Evolutionary conservation across 1,139 yeast species (phyloP).

Genomic region (Candida mesenterica): DNA sequence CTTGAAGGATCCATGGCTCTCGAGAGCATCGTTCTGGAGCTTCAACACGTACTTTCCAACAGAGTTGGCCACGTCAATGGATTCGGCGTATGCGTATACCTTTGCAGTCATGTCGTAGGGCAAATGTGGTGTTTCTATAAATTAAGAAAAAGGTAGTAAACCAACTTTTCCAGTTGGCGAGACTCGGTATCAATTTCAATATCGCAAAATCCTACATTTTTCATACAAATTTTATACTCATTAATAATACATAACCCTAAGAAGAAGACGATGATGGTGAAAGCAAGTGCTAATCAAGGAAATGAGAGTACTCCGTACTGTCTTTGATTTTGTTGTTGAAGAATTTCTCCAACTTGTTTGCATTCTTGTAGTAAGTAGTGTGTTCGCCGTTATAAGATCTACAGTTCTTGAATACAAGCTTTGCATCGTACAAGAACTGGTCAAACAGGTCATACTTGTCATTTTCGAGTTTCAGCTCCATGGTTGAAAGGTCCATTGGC

Average conservation of each 20-base stretch:
- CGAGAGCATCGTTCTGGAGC: conserved; percentile 54
- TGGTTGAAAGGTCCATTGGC: conserved; percentile 97
- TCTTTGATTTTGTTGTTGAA: conserved; percentile 79
- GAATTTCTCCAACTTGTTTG: conserved; percentile 88
- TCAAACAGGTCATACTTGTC: conserved; percentile 90
- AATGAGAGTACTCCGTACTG: conserved; percentile 65
- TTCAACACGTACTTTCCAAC: conserved; percentile 56
- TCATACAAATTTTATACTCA: no score
- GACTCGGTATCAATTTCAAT: not conserved
- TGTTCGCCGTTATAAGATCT: conserved; percentile 84
- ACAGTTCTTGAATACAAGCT: conserved; percentile 85
- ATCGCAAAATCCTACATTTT: not conserved
- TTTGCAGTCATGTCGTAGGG: conserved; percentile 16
- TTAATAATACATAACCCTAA: no score
- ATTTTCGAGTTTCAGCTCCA: conserved; percentile 91
- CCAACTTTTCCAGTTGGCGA: no score
- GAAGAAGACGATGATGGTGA: no score
- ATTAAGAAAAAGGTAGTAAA: no score
- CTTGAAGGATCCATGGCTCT: conserved; percentile 46
- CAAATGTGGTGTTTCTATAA: conserved; percentile 19
- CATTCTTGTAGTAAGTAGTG: conserved; percentile 87
- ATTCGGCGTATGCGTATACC: conserved; percentile 53
- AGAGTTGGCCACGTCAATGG: conserved; percentile 56
- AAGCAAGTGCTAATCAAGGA: conserved; percentile 36
- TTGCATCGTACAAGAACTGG: conserved; percentile 85